phyloP scores from a whole-genome alignment of 257 asterid genomes.

The Solanum clarkiae region DNA sequence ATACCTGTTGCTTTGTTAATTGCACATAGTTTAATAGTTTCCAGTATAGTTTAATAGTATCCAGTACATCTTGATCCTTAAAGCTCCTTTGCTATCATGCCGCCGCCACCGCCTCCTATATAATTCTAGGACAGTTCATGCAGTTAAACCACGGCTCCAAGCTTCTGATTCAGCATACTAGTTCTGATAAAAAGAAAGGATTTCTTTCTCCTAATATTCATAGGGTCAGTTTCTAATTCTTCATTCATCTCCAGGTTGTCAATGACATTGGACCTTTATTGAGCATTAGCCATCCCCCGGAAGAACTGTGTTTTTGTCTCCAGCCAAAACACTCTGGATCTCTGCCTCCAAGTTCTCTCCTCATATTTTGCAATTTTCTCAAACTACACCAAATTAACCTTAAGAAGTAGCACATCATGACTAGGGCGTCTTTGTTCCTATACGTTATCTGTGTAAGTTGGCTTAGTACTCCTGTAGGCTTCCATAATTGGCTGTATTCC shows the following conservation, averaged over 20 bases:
- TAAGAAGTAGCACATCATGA: background rate
- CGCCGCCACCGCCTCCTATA: background rate
- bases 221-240: background rate
- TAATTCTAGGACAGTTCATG: background rate
- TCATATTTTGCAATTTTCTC: background rate
- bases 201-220: background rate
- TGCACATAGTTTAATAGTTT: background rate
- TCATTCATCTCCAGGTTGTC: background rate
- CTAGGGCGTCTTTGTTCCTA: background rate
- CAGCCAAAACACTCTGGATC: background rate
- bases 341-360: background rate
- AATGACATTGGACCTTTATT: background rate
- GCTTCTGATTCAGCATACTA: background rate
- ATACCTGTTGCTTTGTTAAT: background rate
- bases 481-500: background rate
- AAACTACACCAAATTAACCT: background rate
- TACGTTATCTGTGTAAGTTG: background rate
- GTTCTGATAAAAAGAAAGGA: background rate
- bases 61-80: background rate
- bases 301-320: background rate
- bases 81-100: background rate
- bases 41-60: background rate
- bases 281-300: background rate
- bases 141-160: background rate
- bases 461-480: background rate